Evolutionary conservation across 2,329 filamentous ascomycete species (phyloP).

Genomic region (Fusarium pseudocircinatum): DNA sequence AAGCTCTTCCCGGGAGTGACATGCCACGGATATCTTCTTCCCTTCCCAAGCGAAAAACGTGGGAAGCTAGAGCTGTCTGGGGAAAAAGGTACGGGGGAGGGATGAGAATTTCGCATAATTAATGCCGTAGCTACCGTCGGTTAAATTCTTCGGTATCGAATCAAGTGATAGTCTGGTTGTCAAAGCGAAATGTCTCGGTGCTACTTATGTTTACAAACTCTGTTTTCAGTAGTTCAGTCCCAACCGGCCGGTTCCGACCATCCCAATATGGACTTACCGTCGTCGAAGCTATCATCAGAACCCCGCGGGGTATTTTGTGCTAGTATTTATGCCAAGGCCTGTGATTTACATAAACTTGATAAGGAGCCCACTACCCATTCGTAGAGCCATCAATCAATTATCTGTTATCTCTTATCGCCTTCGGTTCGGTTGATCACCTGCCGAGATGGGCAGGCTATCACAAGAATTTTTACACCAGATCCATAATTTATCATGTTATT

Average conservation of each 20-base stretch:
- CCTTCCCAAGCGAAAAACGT: background rate
- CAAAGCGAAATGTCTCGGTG: background rate
- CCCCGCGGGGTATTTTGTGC: background rate
- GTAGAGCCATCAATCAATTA: background rate
- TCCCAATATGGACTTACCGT: background rate
- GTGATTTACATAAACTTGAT: background rate
- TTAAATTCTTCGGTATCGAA: background rate
- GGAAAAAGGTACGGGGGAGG: background rate
- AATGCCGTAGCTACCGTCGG: background rate
- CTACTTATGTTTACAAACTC: background rate
- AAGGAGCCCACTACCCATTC: background rate
- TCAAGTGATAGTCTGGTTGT: background rate
- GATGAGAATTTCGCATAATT: background rate
- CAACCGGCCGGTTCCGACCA: background rate
- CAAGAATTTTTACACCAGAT: background rate
- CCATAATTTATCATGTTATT: conserved; percentile 6
- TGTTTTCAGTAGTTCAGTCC: background rate
- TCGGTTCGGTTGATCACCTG: background rate
- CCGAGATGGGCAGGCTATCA: background rate
- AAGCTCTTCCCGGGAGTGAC: background rate
- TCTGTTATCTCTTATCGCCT: background rate
- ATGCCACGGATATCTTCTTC: background rate
- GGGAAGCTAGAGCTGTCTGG: background rate
- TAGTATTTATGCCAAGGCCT: background rate
- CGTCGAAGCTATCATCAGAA: background rate